These are phyloP conservation scores for Rhododendron griersonianum DNA, from an alignment of 148 eudicot genomes.

Conservation along the genomic window DNA sequence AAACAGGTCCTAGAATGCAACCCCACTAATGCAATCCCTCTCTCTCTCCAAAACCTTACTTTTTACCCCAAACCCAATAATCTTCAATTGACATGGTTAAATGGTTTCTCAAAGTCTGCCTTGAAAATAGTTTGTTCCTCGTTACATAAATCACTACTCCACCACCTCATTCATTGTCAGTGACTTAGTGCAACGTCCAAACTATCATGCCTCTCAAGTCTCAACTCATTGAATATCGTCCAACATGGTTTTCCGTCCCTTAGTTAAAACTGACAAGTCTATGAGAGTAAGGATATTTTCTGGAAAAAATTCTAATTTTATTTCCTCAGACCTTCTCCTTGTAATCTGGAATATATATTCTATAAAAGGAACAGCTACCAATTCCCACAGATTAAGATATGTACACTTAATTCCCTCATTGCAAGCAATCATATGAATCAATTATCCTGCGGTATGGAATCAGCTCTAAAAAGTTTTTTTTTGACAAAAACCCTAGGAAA, in stretches of 20 bases:
- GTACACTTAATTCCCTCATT: neutral
- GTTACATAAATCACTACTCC: neutral
- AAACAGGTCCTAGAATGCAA: neutral
- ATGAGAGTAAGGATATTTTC: neutral
- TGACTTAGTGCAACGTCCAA: neutral
- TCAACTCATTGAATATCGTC: neutral
- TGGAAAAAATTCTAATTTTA: neutral
- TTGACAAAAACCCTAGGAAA: neutral
- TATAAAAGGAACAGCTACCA: neutral
- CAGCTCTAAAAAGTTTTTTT: neutral
- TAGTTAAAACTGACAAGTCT: neutral
- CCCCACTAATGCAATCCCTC: neutral
- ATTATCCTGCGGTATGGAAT: neutral
- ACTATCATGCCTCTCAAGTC: neutral
- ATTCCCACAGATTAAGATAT: neutral
- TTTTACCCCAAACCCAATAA: neutral
- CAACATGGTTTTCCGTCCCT: neutral
- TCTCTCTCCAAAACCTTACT: neutral
- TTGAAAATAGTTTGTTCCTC: neutral
- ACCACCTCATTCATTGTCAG: neutral
- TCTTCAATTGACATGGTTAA: neutral
- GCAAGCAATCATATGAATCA: neutral
- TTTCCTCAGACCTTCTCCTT: neutral
- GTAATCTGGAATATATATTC: neutral
- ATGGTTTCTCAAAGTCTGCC: neutral